Conservation (phyloP, 2,329 filamentous ascomycete species). For the Paraphoma chrysanthemicola region DNA sequence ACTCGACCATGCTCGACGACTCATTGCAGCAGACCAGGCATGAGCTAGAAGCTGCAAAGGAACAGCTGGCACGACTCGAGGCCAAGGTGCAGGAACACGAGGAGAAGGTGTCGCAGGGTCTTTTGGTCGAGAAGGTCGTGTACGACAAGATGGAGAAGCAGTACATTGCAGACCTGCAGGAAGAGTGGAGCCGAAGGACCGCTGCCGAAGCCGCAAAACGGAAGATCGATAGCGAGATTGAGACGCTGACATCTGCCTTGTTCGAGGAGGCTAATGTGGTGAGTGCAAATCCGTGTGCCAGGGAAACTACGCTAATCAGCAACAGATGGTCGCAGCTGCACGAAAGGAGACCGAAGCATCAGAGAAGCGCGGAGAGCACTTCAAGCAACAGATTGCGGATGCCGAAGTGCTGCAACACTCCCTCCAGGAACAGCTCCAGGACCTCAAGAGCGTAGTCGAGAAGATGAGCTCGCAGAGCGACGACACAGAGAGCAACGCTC, state of each 20-base stretch:
- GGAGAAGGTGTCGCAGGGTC: slow-evolving; percentile 72
- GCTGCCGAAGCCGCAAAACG: slow-evolving; percentile 72
- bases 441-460: slow-evolving; percentile 93
- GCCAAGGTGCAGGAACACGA: slow-evolving; percentile 72
- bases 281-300: slow-evolving; percentile 21
- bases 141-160: slow-evolving; percentile 64
- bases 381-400: slow-evolving; percentile 84
- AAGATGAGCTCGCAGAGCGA: slow-evolving; percentile 78
- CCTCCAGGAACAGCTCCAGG: slow-evolving; percentile 89
- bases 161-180: slow-evolving; percentile 50
- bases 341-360: slow-evolving; percentile 83
- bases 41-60: slow-evolving; percentile 77
- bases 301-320: slow-evolving; percentile 16
- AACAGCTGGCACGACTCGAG: slow-evolving; percentile 74
- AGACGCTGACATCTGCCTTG: slow-evolving; percentile 87
- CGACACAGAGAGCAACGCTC: slow-evolving; percentile 72
- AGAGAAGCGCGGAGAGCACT: slow-evolving; percentile 85
- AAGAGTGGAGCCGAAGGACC: slow-evolving; percentile 50
- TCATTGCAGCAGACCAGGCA: slow-evolving; percentile 80
- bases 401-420: slow-evolving; percentile 85
- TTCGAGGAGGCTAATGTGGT: slow-evolving; percentile 96
- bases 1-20: slow-evolving; percentile 91
- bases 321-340: slow-evolving; percentile 86
- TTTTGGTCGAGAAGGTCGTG: slow-evolving; percentile 76
- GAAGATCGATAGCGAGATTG: slow-evolving; percentile 89